Base-by-base conservation (phyloP, 2,329 filamentous ascomycete genomes). In the Sporothrix pseudoabietina region DNA sequence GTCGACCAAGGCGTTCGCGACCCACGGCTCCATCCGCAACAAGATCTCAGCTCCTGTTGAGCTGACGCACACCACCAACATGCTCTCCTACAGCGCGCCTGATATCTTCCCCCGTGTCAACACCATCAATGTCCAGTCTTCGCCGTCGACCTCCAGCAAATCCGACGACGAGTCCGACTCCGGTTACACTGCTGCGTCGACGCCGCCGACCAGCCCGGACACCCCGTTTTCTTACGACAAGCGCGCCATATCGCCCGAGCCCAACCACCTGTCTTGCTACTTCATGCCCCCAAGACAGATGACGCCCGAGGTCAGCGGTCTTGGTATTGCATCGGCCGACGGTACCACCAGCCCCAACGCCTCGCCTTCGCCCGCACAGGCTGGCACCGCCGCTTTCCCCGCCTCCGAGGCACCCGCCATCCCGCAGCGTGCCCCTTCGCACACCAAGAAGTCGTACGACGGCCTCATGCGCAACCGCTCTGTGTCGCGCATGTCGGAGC, bases 21-120 rank as follows among this genome's bases (percentile, higher is more conserved):
- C 78, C 73, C 83, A 77, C 76, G 82, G 79, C 81, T 85, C 79
- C 71, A 84, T 90, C 77, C 88, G 91, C 74, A 82, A 87, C 80
- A 91, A 94, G 84, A 99, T 99, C 80, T 99, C 96, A 0, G 89
- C 87, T 3, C 96, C 96, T 0, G 87, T 97, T 71, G 91, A 94
- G 82, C 87, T 99, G 76, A 86, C 98, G 68, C 97, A 96, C 74
- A 97, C 95, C 5, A 98, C 96, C 77, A 99, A 98, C 82, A 94
- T 97, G 88, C 90, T 98, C 72, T 94, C 94, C 8, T 97, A 97
- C 87, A 95, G 95, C 80, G 94, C 96, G 10, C 95, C 95, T 69
- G 92, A 98, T 80, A 90, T 98, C 75, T 84, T 86, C 79, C 79
- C 80, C 76, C 78, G 79, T 39, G 85, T 87, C 2, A 83, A 85